Conservation (phyloP, 116 monocot genomes). For the Phalaenopsis hybrid region DNA sequence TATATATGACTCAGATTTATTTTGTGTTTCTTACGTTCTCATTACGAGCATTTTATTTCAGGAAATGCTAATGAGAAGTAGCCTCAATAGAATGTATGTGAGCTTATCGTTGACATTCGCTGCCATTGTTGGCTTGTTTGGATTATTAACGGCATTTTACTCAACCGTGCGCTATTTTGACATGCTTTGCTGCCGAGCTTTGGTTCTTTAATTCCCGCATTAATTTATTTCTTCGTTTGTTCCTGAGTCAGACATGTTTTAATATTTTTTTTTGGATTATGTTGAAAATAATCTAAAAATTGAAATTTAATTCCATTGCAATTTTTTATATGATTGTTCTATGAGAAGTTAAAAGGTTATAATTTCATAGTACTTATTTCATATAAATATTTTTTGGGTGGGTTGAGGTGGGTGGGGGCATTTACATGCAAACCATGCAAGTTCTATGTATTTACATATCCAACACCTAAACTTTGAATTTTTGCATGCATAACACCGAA, state of each 20-base stretch:
- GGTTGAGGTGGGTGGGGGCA: no score
- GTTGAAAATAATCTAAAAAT: not conserved
- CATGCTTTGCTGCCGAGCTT: not conserved
- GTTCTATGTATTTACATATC: no score
- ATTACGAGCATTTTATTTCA: conserved; percentile 17
- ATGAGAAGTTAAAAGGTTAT: not conserved
- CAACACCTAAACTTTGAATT: no score
- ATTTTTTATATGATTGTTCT: not conserved
- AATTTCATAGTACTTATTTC: no score
- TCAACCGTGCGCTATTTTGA: conserved; percentile 44
- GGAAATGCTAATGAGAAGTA: conserved; percentile 61
- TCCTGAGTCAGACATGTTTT: not conserved
- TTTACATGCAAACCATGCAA: no score
- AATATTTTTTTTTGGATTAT: not conserved
- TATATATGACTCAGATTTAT: no score
- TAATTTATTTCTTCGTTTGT: conserved; percentile 2
- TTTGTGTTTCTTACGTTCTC: no score
- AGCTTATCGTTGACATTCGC: no score
- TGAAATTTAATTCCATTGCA: not conserved
- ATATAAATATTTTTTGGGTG: no score
- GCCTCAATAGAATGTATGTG: conserved; percentile 37
- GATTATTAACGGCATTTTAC: conserved; percentile 49
- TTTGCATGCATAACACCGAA: no score
- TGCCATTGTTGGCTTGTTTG: conserved; percentile 54
- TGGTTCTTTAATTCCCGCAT: not conserved